Conservation (phyloP, 768 basidiomycete genomes). For the Lyophyllum semitale region DNA sequence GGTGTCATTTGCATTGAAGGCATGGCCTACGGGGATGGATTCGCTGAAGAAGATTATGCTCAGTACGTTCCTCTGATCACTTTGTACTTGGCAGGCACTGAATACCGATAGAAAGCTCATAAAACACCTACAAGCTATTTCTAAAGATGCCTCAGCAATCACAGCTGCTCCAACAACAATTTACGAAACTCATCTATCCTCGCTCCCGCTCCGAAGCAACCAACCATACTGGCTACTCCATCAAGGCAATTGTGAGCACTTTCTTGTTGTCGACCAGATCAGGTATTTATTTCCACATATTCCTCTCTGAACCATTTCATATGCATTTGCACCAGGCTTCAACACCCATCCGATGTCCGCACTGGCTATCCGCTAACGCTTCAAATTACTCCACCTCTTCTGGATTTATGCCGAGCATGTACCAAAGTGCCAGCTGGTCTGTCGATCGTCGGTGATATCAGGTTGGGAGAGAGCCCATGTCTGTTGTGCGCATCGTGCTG, state of each 20-base stretch:
- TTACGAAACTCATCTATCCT: slow-evolving; percentile 48
- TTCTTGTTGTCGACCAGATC: slow-evolving; percentile 71
- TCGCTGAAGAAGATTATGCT: slow-evolving; percentile 53
- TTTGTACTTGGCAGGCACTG: slow-evolving; percentile 41
- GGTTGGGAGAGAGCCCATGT: slow-evolving; percentile 80
- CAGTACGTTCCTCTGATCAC: slow-evolving; percentile 32
- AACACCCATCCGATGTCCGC: slow-evolving; percentile 56
- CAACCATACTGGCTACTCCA: slow-evolving; percentile 85
- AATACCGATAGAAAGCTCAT: slow-evolving; percentile 27
- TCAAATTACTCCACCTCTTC: slow-evolving; percentile 61
- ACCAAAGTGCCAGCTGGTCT: slow-evolving; percentile 68
- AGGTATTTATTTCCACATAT: slow-evolving; percentile 41
- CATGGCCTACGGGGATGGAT: slow-evolving; percentile 57
- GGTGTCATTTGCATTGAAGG: slow-evolving; percentile 66
- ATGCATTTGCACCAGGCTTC: slow-evolving; percentile 42
- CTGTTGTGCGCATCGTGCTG: slow-evolving; percentile 75
- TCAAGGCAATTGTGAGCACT: slow-evolving; percentile 82
- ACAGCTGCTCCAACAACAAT: slow-evolving; percentile 44
- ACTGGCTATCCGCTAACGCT: slow-evolving; percentile 68
- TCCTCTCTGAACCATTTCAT: neutral
- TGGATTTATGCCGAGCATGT: slow-evolving; percentile 71
- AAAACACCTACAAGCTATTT: slow-evolving; percentile 28
- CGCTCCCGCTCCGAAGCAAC: slow-evolving; percentile 62
- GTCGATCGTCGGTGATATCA: slow-evolving; percentile 68
- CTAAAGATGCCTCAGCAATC: slow-evolving; percentile 30